Base-by-base conservation (phyloP, 352 stramenopile species). In the Phytopythium ostracodes region DNA sequence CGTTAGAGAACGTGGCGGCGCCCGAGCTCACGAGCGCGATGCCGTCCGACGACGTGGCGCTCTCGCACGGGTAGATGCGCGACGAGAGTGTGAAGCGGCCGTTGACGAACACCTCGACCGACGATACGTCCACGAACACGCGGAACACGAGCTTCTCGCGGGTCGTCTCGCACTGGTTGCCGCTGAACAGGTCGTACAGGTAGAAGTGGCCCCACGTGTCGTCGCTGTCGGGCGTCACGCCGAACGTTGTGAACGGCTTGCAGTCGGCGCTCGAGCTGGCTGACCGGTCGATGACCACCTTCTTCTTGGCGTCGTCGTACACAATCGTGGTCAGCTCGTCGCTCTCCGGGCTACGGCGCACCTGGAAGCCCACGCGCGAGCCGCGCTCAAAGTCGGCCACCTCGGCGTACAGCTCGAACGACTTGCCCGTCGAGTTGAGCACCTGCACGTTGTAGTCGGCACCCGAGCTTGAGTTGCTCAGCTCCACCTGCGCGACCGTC, bases 101-200 rank as follows among this genome's bases (percentile, higher is more conserved):
- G 70, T 89, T 89, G 61, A 89, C 76, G 43, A 89, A 88, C 62
- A 89, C 80, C 52, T 89, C 80, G 22, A 87, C 68, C 31, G 72
- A 78, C n/a, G 80, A 87, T 47, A 89, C 80, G 63, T 89, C 80
- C 40, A 87, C 80, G 59, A 84, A 89, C 49, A 89, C 62, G 64
- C 72, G 75, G 67, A 89, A 86, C 31, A 56, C 72, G 49, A 89
- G 64, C 55, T 65, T 78, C 67, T 89, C 79, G 25, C 70, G 72
- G 27, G 57, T 62, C 18, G 71, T 58, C 50, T 73, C 63, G 59
- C 77, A 89, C 53, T 69, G 50, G 49, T 69, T 56, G 59, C 70
- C 64, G 17, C 58, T 67, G 33, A 81, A 78, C 22, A 75, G 36
- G 60, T 84, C 75, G 67, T 84, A 87, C 51, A 85, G 68, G 64